Conservation (phyloP, 306 rosid species). For the Hylodesmum podocarpum region DNA sequence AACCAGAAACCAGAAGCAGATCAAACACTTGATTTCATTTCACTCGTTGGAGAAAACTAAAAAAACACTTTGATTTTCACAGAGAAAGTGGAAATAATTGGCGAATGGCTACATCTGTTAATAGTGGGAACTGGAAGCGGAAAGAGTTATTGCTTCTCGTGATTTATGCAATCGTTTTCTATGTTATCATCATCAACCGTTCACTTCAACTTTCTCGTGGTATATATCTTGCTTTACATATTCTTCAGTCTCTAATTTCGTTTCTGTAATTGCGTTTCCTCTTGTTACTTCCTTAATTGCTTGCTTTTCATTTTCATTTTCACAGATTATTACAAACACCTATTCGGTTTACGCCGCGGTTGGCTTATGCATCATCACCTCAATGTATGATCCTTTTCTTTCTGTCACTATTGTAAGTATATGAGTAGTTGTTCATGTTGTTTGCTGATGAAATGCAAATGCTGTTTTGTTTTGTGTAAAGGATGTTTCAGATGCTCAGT, state of each 20-base stretch:
- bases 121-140: slow-evolving; percentile 37
- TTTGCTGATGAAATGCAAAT: slow-evolving; percentile 16
- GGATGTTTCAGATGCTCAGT: slow-evolving; percentile 95
- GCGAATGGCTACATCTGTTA: slow-evolving; percentile 34
- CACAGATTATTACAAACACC: slow-evolving; percentile 53
- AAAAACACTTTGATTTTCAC: neutral
- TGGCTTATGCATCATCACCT: slow-evolving; percentile 63
- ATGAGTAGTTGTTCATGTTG: slow-evolving; percentile 11
- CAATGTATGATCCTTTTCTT: slow-evolving; percentile 47
- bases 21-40: neutral
- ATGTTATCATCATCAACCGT: slow-evolving; percentile 58
- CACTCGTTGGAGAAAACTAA: slow-evolving; percentile 13
- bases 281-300: slow-evolving; percentile 6
- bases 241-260: too few relatives aligned
- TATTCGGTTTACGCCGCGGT: slow-evolving; percentile 69
- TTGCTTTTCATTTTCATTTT: slow-evolving; percentile 24
- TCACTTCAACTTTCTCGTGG: slow-evolving; percentile 81
- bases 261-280: neutral
- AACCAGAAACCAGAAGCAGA: neutral
- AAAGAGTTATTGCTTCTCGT: slow-evolving; percentile 60
- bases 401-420: slow-evolving; percentile 5
- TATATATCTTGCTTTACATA: too few relatives aligned
- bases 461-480: slow-evolving; percentile 32
- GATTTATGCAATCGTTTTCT: slow-evolving; percentile 64
- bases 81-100: neutral